Conservation (phyloP, 1,284 basidiomycete species). For the Hortiboletus rubellus region DNA sequence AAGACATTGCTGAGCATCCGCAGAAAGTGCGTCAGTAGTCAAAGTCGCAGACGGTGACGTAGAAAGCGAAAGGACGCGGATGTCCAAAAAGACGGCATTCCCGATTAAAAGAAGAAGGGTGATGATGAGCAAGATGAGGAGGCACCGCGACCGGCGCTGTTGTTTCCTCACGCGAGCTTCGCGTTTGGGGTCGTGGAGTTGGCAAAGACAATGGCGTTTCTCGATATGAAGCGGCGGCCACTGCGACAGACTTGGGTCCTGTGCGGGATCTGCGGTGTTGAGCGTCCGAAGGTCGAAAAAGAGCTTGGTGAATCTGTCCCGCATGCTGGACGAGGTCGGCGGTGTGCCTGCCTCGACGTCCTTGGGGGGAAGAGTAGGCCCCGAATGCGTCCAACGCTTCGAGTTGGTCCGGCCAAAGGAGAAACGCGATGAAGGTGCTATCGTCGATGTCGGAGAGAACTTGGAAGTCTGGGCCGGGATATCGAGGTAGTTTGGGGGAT, state of each 20-base stretch:
- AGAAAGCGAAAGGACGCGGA: slow-evolving; percentile 35
- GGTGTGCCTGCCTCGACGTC: slow-evolving; percentile 34
- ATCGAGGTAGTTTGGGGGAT: slow-evolving; percentile 13
- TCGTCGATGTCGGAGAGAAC: slow-evolving; percentile 40
- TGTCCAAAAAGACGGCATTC: slow-evolving; percentile 43
- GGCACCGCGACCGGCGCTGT: slow-evolving; percentile 32
- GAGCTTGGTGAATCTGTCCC: slow-evolving; percentile 39
- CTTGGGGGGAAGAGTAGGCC: slow-evolving; percentile 6
- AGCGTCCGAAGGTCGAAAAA: slow-evolving; percentile 40
- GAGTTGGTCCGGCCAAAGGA: slow-evolving; percentile 20
- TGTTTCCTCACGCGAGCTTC: slow-evolving; percentile 32
- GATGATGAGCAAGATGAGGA: slow-evolving; percentile 40
- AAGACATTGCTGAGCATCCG: slow-evolving; percentile 45
- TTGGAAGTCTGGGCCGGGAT: slow-evolving; percentile 30
- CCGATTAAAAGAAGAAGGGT: slow-evolving; percentile 46
- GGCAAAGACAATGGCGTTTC: slow-evolving; percentile 38
- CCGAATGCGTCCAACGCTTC: slow-evolving; percentile 12
- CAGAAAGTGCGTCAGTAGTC: slow-evolving; percentile 36
- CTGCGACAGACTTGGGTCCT: slow-evolving; percentile 28
- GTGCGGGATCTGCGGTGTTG: slow-evolving; percentile 27
- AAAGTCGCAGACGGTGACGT: slow-evolving; percentile 18
- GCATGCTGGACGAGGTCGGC: slow-evolving; percentile 18
- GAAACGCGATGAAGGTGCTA: slow-evolving; percentile 21
- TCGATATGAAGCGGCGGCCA: slow-evolving; percentile 45
- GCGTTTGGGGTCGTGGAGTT: slow-evolving; percentile 24